A percentile compares a stretch with the other conserved stretches of the same genome.
Conservation (phyloP, 139 green algal species). For the Spirogloea muscicola region DNA sequence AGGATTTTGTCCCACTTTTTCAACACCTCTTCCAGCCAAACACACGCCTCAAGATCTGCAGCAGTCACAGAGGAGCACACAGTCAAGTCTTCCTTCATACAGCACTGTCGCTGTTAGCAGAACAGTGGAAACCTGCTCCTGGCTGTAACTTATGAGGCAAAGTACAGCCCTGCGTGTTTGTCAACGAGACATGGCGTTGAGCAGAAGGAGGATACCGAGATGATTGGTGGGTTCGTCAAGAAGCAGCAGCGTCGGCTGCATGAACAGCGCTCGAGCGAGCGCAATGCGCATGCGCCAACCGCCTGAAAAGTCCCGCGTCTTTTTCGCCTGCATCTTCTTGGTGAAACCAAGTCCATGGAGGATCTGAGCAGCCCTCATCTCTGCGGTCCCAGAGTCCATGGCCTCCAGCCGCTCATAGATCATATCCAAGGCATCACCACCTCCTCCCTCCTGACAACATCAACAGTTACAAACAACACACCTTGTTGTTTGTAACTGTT, state of each 20-base stretch:
- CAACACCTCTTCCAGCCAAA: conserved; percentile 95
- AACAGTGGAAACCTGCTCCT: background rate
- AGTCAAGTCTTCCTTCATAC: background rate
- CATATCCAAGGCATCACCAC: conserved; percentile 11
- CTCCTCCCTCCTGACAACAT: conserved; percentile 19
- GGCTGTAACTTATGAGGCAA: background rate
- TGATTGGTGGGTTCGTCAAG: conserved; percentile 71
- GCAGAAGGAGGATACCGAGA: conserved; percentile 46
- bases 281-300: conserved; percentile 96
- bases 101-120: background rate
- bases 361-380: conserved; percentile 53
- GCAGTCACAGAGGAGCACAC: conserved; percentile 30
- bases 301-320: conserved; percentile 83
- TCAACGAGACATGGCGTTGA: no score
- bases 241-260: conserved; percentile 62
- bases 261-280: conserved; percentile 88
- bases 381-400: conserved; percentile 47
- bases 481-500: no score
- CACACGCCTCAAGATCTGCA: conserved; percentile 82
- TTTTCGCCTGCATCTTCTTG: conserved; percentile 76
- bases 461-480: conserved; percentile 1
- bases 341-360: conserved; percentile 92
- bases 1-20: conserved; percentile 86
- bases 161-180: background rate
- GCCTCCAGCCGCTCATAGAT: conserved; percentile 54